These are phyloP conservation scores for Brassica hybrid DNA, from an alignment of 441 rosid genomes.

Conservation along the genomic window DNA sequence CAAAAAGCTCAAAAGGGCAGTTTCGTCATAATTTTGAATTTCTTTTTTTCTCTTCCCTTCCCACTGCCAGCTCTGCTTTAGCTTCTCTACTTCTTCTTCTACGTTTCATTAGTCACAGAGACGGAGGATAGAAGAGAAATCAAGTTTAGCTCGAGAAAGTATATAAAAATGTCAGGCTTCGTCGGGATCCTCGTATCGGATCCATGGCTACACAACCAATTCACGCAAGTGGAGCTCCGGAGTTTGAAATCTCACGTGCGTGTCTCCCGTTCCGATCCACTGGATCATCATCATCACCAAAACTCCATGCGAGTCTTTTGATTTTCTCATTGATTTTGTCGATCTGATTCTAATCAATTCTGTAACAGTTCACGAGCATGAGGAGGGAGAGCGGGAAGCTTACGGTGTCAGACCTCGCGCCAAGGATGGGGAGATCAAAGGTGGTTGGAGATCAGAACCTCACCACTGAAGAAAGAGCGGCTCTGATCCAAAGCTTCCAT, in stretches of 20 bases:
- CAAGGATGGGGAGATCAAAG: slow-evolving; percentile 84
- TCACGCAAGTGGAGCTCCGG: slow-evolving; percentile 97
- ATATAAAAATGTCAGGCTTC: slow-evolving; percentile 69
- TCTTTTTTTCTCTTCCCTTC: slow-evolving; percentile 32
- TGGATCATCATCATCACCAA: no score
- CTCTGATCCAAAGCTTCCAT: slow-evolving; percentile 66
- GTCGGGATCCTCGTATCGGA: slow-evolving; percentile 92
- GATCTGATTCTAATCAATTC: background rate
- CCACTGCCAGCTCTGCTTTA: slow-evolving; percentile 53
- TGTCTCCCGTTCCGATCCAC: slow-evolving; percentile 14
- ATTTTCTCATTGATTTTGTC: no score
- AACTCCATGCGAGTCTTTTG: no score
- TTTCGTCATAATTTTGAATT: slow-evolving; percentile 66
- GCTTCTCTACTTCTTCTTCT: slow-evolving; percentile 37
- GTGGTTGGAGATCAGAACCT: slow-evolving; percentile 79
- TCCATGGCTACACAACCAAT: slow-evolving; percentile 95
- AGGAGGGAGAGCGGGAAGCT: slow-evolving; percentile 93
- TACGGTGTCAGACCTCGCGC: slow-evolving; percentile 76
- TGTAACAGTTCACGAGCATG: slow-evolving; percentile 75
- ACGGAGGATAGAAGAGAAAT: slow-evolving; percentile 3
- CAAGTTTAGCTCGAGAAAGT: background rate
- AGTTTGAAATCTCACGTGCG: slow-evolving; percentile 88
- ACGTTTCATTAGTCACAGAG: slow-evolving; percentile 10
- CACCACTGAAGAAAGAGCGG: slow-evolving; percentile 71
- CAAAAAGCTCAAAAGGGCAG: slow-evolving; percentile 41